Conservation (phyloP, 2,329 filamentous ascomycete species). For the Ophiostoma populinum region DNA sequence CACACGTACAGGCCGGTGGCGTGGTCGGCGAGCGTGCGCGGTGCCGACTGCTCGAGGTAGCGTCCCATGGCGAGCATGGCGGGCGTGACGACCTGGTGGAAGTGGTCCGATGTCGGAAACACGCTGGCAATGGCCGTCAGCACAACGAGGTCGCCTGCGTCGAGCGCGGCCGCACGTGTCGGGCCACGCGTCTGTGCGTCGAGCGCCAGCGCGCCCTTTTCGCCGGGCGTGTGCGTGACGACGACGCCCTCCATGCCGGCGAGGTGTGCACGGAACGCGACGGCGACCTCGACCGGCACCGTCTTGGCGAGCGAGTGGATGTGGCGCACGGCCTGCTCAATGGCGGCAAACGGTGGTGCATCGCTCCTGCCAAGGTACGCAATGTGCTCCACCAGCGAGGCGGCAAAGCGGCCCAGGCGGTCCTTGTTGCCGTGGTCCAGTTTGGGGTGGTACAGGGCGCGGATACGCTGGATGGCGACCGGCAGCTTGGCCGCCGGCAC, state of each 20-base stretch:
- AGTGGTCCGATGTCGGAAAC: constrained; percentile 93
- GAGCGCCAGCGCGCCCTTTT: not conserved
- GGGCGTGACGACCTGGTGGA: constrained; percentile 86
- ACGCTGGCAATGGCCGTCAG: constrained; percentile 69
- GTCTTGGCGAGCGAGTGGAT: constrained; percentile 83
- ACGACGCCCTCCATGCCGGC: constrained; percentile 25
- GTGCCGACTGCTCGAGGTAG: constrained; percentile 64
- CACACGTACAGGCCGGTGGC: constrained; percentile 62
- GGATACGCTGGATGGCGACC: constrained; percentile 71
- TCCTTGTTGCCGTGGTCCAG: constrained; percentile 72
- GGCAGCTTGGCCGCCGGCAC: constrained; percentile 51
- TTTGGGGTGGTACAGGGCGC: constrained; percentile 82
- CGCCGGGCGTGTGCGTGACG: constrained; percentile 1
- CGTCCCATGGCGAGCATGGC: constrained; percentile 70
- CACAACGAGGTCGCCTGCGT: constrained; percentile 59
- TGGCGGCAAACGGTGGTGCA: constrained; percentile 4
- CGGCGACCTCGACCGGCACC: constrained; percentile 62
- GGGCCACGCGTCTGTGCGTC: constrained; percentile 7
- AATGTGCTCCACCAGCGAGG: constrained; percentile 46
- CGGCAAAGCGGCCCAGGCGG: constrained; percentile 53
- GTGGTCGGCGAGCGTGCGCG: constrained; percentile 47
- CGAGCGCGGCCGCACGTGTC: constrained; percentile 32
- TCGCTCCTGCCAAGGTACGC: constrained; percentile 28
- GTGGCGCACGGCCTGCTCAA: constrained; percentile 69
- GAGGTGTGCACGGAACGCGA: constrained; percentile 61